Base-by-base conservation (phyloP, 371 early-diverging fungal genomes). In the Syncephalis plumigaleata region DNA sequence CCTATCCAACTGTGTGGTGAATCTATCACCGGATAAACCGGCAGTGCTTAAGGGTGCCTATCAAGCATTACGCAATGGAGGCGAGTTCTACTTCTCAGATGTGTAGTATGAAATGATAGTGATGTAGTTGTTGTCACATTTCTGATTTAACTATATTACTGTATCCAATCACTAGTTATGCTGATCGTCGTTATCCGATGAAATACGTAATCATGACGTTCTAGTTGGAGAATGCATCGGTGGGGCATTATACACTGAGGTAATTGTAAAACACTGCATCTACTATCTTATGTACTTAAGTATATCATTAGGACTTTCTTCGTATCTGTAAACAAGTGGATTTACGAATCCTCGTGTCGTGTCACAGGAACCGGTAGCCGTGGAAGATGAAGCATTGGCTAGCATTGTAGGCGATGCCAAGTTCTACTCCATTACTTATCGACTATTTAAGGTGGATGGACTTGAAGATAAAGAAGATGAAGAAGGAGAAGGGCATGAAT, bases 21-120 rank as follows among this genome's bases (percentile, higher is more conserved):
- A 67, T 37, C 57, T 67, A 47, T 67, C 67, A 40, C 67, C 67
- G 37, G 57, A 63, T 53, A 67, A 67, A 52, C 52, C 61, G 50
- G 46, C 54, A 42, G 67, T 67, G 15, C 48, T 66, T 52, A 53
- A 54, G 45, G 55, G 61, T 45, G 66, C 56, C 39, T 62, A 61
- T 48, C 53, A 65, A 17, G 56, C 18, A 8, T 22, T 43, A 11
- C 17, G 22, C 13, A 40, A 17, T 18, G 43, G 22, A 20, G 43
- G 43, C 9, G 43, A 43, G 22, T 43, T 43, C 21, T 43, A 43
- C 24, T 43, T 43, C 11, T 43, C 43, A 20, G 43, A 43, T 43
- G 20, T 43, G 17, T 43, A 43, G n/a, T n/a, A 31, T 4, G 4
- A 31, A 31, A 7, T 31, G 11, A 31, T 31, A 31, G 11, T 7